These are phyloP conservation scores for Verticillium klebahnii DNA, from an alignment of 2,329 filamentous ascomycete genomes.

Conservation along the genomic window DNA sequence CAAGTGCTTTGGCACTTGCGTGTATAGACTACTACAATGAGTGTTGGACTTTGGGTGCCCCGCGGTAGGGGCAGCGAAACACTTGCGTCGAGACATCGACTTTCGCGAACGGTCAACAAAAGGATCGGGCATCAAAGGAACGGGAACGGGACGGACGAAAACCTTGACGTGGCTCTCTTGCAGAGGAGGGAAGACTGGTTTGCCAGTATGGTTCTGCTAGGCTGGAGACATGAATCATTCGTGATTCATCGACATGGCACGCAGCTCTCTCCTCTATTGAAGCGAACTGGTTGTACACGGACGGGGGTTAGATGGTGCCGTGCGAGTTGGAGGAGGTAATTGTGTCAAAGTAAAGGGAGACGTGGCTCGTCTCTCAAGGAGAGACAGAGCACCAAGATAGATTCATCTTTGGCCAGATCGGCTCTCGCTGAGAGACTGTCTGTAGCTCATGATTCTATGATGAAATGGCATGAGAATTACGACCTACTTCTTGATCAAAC, in stretches of 20 bases:
- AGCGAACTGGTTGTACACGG: not conserved
- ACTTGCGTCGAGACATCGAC: not conserved
- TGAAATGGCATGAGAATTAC: slow-evolving; percentile 17
- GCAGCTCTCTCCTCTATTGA: not conserved
- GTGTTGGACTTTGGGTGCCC: not conserved
- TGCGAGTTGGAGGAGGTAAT: not conserved
- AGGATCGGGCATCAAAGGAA: not conserved
- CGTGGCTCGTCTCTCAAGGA: not conserved
- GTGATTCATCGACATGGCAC: not conserved
- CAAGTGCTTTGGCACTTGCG: slow-evolving; percentile 4
- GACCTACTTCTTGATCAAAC: slow-evolving; percentile 5
- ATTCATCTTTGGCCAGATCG: slow-evolving; percentile 15
- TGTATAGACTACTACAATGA: slow-evolving; percentile 11
- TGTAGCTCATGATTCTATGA: slow-evolving; percentile 16
- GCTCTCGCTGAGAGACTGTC: slow-evolving; percentile 7
- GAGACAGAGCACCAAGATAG: not conserved
- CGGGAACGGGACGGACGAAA: not conserved
- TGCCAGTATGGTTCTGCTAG: no score
- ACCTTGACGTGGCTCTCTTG: not conserved
- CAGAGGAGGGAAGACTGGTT: not conserved
- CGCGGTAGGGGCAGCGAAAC: not conserved
- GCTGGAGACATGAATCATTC: not conserved
- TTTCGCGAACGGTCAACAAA: not conserved
- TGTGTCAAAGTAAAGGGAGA: not conserved
- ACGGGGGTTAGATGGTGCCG: not conserved